phyloP scores from a whole-genome alignment of 139 green algal species.

The Chlorella ohadii region DNA sequence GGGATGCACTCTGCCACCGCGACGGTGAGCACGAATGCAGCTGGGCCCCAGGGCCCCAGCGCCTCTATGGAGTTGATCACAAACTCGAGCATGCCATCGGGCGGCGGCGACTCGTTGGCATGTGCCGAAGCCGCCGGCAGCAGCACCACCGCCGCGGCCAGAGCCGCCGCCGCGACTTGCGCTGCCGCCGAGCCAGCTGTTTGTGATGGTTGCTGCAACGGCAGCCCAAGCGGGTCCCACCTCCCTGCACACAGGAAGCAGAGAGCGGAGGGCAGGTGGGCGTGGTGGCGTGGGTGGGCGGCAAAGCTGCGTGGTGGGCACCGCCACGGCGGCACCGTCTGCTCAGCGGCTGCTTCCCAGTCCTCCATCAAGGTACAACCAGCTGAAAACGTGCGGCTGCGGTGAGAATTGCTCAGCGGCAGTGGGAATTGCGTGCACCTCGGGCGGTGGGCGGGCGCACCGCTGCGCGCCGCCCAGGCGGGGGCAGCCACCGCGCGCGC shows the following conservation, averaged over 20 bases:
- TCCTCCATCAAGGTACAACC: background rate
- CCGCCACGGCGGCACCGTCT: too few relatives aligned
- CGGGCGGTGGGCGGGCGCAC: too few relatives aligned
- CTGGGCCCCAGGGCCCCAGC: conserved; percentile 68
- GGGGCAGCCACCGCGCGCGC: background rate
- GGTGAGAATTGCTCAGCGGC: background rate
- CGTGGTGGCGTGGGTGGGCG: too few relatives aligned
- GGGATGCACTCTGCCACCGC: conserved; percentile 82
- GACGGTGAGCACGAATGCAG: conserved; percentile 71
- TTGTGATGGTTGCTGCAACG: too few relatives aligned
- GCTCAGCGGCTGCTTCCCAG: background rate
- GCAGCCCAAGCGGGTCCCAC: too few relatives aligned
- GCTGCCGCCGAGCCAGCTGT: background rate
- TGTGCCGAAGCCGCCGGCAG: background rate
- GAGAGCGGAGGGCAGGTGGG: too few relatives aligned
- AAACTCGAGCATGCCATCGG: conserved; percentile 13
- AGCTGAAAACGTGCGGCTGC: background rate
- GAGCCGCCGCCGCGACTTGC: background rate
- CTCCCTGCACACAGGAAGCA: too few relatives aligned
- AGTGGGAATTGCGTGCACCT: background rate
- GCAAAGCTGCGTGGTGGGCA: too few relatives aligned
- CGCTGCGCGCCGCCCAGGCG: too few relatives aligned
- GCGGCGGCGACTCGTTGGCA: background rate
- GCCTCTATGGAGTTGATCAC: conserved; percentile 54
- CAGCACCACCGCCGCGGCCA: background rate